phyloP scores from a whole-genome alignment of 768 basidiomycete genomes.

The Panus rudis region DNA sequence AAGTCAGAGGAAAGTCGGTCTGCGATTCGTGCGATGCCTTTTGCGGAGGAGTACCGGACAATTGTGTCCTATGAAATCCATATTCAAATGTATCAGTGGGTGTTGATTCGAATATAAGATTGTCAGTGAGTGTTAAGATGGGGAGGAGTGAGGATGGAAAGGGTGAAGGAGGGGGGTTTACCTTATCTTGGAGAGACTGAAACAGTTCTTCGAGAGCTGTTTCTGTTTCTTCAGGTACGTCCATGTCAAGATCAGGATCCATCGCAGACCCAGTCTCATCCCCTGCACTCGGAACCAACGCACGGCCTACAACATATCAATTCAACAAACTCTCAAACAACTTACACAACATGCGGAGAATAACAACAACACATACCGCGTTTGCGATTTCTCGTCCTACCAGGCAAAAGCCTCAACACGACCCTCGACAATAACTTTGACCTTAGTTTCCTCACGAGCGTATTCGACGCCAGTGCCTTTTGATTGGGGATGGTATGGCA shows the following conservation, averaged over 20 bases:
- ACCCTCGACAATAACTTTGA: constrained; percentile 64
- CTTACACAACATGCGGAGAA: not conserved
- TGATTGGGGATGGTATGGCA: constrained; percentile 35
- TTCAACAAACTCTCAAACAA: no score
- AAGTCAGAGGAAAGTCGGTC: constrained; percentile 74
- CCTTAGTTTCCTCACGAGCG: constrained; percentile 60
- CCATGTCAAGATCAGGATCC: constrained; percentile 36
- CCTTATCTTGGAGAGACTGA: constrained; percentile 72
- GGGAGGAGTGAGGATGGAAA: not conserved
- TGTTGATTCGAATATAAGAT: no score
- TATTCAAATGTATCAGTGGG: constrained; percentile 6
- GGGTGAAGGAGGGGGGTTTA: constrained; percentile 24
- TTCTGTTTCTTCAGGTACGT: constrained; percentile 79
- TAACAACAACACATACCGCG: constrained; percentile 31
- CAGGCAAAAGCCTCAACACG: constrained; percentile 56
- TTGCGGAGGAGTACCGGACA: constrained; percentile 92
- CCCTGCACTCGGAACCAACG: no score
- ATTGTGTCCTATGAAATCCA: constrained; percentile 67
- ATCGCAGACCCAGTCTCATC: constrained; percentile 12
- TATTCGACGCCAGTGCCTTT: constrained; percentile 42
- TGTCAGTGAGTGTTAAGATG: not conserved
- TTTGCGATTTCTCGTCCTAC: constrained; percentile 27
- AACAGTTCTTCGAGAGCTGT: constrained; percentile 66
- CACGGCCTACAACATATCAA: no score
- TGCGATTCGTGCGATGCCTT: constrained; percentile 80